These are phyloP conservation scores for Epichloe coenophiala DNA, from an alignment of 2,329 filamentous ascomycete genomes.

Conservation along the genomic window DNA sequence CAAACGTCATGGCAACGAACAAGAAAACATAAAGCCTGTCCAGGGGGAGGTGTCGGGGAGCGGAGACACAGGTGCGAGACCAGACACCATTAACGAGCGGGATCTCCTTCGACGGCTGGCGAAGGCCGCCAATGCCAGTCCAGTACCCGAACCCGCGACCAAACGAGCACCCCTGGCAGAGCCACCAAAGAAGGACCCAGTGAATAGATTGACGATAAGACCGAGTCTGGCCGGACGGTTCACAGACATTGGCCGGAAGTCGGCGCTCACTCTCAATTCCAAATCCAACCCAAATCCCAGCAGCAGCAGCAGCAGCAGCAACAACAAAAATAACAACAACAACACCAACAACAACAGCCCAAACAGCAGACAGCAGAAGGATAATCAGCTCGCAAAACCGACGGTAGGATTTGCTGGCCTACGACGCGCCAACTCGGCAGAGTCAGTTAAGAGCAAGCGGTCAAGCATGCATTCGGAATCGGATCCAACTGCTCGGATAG, in stretches of 20 bases:
- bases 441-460: conserved; percentile 34
- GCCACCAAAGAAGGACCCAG: not conserved
- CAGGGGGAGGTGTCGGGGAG: not conserved
- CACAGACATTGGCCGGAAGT: conserved; percentile 9
- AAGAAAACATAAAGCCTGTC: not conserved
- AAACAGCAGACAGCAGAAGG: conserved; percentile 8
- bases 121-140: conserved; percentile 32
- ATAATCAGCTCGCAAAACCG: conserved; percentile 18
- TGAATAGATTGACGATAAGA: not conserved
- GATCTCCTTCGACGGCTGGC: conserved; percentile 37
- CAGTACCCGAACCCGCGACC: conserved; percentile 17
- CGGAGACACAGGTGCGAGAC: not conserved
- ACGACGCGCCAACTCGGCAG: conserved; percentile 28
- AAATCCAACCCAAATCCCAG: not conserved
- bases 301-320: not conserved
- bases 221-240: conserved; percentile 9
- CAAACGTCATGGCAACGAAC: conserved; percentile 12
- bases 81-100: conserved; percentile 17
- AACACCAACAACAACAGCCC: not conserved
- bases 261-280: not conserved
- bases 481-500: conserved; percentile 43
- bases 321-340: not conserved
- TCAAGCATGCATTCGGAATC: conserved; percentile 36
- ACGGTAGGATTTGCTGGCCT: conserved; percentile 35
- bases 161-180: conserved; percentile 5